A percentile compares a stretch with the other conserved stretches of the same genome.
Evolutionary conservation across 345 rosid genomes (phyloP).

Genomic region (Rubroshorea leprosula): DNA sequence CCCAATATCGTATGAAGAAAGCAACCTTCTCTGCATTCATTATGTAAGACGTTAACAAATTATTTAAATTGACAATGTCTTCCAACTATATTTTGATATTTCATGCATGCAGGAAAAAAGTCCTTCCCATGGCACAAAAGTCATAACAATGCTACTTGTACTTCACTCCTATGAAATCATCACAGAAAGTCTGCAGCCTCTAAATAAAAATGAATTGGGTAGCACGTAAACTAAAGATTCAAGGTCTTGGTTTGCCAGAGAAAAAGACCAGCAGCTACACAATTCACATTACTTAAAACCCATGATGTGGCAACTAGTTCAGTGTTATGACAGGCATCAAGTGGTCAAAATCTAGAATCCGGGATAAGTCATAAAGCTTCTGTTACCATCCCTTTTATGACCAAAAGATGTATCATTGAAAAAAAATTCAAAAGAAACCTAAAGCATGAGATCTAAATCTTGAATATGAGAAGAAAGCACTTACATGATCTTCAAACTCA

Average conservation of each 20-base stretch:
- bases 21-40: slow-evolving; percentile 38
- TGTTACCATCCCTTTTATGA: background rate
- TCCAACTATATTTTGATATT: background rate
- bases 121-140: too few relatives aligned
- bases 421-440: background rate
- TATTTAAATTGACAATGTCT: background rate
- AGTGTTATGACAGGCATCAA: background rate
- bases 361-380: background rate
- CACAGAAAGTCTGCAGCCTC: too few relatives aligned
- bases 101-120: background rate
- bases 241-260: too few relatives aligned
- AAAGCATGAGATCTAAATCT: background rate
- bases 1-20: slow-evolving; percentile 23
- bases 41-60: background rate
- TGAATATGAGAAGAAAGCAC: slow-evolving; percentile 15
- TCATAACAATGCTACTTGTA: too few relatives aligned
- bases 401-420: background rate
- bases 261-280: too few relatives aligned
- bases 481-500: slow-evolving; percentile 75
- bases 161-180: too few relatives aligned
- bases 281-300: too few relatives aligned
- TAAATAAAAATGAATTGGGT: too few relatives aligned
- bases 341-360: background rate
- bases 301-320: too few relatives aligned
- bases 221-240: too few relatives aligned